Conservation (phyloP, 2,329 filamentous ascomycete species). For the Xylariaceae sp. region DNA sequence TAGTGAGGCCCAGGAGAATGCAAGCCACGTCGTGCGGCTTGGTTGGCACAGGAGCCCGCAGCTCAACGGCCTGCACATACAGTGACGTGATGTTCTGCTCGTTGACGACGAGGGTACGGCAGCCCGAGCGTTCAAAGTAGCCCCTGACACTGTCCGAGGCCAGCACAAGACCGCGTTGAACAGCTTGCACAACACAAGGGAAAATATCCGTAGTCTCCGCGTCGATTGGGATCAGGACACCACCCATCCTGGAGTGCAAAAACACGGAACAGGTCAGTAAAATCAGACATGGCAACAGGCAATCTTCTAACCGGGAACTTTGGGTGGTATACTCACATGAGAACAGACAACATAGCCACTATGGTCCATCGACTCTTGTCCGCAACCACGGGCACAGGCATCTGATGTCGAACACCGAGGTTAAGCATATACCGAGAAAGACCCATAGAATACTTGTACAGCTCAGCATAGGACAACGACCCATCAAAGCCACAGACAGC, state of each 20-base stretch:
- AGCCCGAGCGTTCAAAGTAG: slow-evolving; percentile 37
- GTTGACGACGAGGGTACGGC: slow-evolving; percentile 40
- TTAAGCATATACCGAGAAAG: slow-evolving; percentile 29
- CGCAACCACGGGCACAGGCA: slow-evolving; percentile 59
- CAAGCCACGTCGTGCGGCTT: slow-evolving; percentile 50
- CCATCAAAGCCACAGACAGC: slow-evolving; percentile 33
- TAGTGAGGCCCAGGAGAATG: slow-evolving; percentile 55
- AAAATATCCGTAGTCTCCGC: slow-evolving; percentile 39
- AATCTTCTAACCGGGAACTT: background rate
- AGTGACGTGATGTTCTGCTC: slow-evolving; percentile 38
- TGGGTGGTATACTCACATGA: slow-evolving; percentile 55
- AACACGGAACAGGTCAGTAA: slow-evolving; percentile 5
- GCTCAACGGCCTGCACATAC: slow-evolving; percentile 27
- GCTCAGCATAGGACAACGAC: slow-evolving; percentile 29
- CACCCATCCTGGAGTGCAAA: slow-evolving; percentile 37
- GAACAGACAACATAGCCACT: slow-evolving; percentile 61
- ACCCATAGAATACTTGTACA: slow-evolving; percentile 27
- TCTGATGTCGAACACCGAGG: slow-evolving; percentile 28
- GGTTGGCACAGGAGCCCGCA: slow-evolving; percentile 30
- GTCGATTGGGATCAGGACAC: slow-evolving; percentile 47
- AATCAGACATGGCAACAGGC: background rate
- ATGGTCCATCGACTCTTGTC: slow-evolving; percentile 66
- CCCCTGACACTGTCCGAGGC: slow-evolving; percentile 40
- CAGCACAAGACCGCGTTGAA: slow-evolving; percentile 42
- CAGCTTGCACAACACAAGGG: slow-evolving; percentile 39